phyloP scores from a whole-genome alignment of 345 rosid species.

The Ceriops zippeliana region DNA sequence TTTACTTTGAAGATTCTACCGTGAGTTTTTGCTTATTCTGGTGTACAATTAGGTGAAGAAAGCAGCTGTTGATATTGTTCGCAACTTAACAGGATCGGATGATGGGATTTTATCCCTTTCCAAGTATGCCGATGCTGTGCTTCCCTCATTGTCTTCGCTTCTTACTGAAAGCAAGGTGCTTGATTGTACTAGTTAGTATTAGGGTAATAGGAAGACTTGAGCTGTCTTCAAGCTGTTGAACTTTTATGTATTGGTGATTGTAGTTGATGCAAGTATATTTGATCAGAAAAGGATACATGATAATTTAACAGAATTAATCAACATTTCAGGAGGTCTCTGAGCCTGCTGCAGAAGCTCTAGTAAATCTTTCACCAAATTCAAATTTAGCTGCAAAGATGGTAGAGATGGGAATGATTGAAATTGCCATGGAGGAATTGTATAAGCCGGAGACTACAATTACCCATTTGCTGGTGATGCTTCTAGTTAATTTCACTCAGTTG shows the following conservation, averaged over 20 bases:
- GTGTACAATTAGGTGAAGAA: constrained; percentile 56
- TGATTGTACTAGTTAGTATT: not conserved
- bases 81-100: constrained; percentile 81
- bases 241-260: not conserved
- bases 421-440: constrained; percentile 67
- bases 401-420: constrained; percentile 51
- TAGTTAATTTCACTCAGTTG: constrained; percentile 78
- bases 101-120: constrained; percentile 73
- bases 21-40: not conserved
- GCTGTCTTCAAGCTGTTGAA: not conserved
- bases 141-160: constrained; percentile 59
- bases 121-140: constrained; percentile 39
- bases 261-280: not conserved
- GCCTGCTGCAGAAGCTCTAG: constrained; percentile 84
- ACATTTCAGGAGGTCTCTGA: constrained; percentile 71
- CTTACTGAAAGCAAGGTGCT: constrained; percentile 65
- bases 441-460: constrained; percentile 58
- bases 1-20: not conserved
- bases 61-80: constrained; percentile 77
- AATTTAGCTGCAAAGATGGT: constrained; percentile 66
- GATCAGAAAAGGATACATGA: not conserved
- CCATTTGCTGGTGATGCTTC: constrained; percentile 72
- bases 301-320: constrained; percentile 3
- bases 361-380: constrained; percentile 77
- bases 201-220: not conserved